Evolutionary conservation across 106 monocot species (phyloP).

Genomic region (Triglochin maritima): DNA sequence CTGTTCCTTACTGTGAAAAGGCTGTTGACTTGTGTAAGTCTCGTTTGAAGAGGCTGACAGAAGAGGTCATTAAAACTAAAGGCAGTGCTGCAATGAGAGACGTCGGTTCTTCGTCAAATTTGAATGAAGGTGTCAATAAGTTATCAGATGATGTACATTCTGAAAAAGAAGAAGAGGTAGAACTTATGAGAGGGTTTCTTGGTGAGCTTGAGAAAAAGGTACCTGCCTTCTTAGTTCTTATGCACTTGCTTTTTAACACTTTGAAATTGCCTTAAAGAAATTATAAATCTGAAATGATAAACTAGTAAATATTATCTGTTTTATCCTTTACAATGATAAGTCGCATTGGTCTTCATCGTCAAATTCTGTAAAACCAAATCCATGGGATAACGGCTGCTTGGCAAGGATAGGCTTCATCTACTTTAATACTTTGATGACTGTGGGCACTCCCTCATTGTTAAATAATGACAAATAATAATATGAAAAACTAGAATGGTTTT

Average conservation of each 20-base stretch:
- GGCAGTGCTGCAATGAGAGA: not conserved
- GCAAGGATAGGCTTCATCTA: no score
- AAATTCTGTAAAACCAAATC: no score
- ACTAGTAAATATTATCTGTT: no score
- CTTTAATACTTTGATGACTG: no score
- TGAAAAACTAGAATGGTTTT: no score
- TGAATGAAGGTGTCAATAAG: conserved; percentile 7
- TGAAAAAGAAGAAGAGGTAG: conserved; percentile 40
- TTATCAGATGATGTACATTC: conserved; percentile 3
- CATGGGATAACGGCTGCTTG: no score
- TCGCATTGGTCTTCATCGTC: no score
- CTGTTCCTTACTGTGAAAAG: conserved; percentile 68
- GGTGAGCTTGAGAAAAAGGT: conserved; percentile 90
- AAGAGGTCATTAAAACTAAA: conserved; percentile 15
- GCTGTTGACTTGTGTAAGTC: conserved; percentile 65
- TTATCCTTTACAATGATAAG: no score
- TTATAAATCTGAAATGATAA: no score
- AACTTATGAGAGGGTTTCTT: conserved; percentile 41
- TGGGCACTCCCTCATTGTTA: no score
- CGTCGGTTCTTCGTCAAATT: not conserved
- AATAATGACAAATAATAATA: no score
- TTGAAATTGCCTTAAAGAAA: no score
- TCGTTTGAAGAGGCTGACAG: conserved; percentile 39
- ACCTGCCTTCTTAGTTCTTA: not conserved
- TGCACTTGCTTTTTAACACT: not conserved